Base-by-base conservation (phyloP, 2,329 filamentous ascomycete species). In the Monosporascus sp. region DNA sequence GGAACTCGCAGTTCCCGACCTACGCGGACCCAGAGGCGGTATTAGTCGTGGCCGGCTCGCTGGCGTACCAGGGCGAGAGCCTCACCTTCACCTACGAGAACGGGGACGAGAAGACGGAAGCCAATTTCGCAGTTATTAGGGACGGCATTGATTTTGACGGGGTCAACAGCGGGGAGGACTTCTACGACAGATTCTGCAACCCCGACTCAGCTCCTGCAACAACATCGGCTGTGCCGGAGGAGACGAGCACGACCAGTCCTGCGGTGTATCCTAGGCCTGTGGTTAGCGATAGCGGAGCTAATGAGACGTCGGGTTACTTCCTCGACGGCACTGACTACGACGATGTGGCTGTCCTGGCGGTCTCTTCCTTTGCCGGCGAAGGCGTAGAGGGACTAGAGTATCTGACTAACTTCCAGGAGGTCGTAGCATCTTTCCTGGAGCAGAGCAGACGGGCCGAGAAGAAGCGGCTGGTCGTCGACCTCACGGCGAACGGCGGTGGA, bases 401-500 rank as follows among this genome's bases (percentile, higher is more conserved):
- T 54, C 67, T 75, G 46, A 55, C 63, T 5, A 65, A 70, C 0
- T 60, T 74, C 47, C 63, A 67, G 44, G 52, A 66, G n/a, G 69
- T 68, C 9, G 57, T 65, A 0, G 51, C 56, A 45, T 43, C 53
- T 5, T 69, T 68, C 55, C 52, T 69, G 6, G 52, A 43, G 11
- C 46, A 56, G 24, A 64, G 61, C 37, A 72, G 73, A 52, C 70
- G 72, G 9, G 74, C 72, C 1, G 78, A 77, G 52, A 84, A 83
- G 68, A 82, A 75, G 46, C 82, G 81, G 64, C 74, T 86, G 0
- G 76, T 86, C 11, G 70, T 87, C 31, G 82, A 85, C 58, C 67
- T 85, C 6, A 75, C 74, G 3, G 74, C 74, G 47, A 86, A 86
- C 58, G 78, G 75, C 2, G 83, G 83, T 43, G 83, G 83, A 24